Base-by-base conservation (phyloP, 2,329 filamentous ascomycete genomes). In the Neocatenulostroma microsporum region DNA sequence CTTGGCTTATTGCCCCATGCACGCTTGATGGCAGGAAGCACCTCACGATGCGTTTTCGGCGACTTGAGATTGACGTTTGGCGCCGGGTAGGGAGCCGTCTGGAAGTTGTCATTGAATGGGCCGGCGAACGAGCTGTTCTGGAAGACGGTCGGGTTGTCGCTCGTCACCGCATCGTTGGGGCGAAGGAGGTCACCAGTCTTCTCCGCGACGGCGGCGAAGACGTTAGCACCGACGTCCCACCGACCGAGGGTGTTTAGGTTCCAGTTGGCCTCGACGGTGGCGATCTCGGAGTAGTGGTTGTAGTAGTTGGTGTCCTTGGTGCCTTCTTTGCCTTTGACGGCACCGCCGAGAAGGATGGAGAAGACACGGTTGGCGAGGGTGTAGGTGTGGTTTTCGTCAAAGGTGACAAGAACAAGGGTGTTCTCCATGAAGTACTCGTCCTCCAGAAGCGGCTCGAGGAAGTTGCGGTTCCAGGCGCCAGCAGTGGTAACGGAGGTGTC, bases 301-400 rank as follows among this genome's bases (percentile, higher is more conserved):
- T 68, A 68, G 53, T 56, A 88, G 54, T 67, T 74, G 49, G 63
- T 52, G 59, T 93, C 84, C 2, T 67, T 76, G 17, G 81, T 85
- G 38, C 81, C 81, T 27, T 76, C 63, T 1, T 82, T 70, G n/a
- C 72, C 35, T 4, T 66, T 35, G 2, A 93, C 62, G n/a, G 78
- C 80, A 40, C 83, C 83, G 12, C 84, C 85, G 3, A 91, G 64
- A 0, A 91, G 71, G 46, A 91, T 70, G 44, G 68, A 74, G 41
- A 84, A 73, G 35, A 91, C 72, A 26, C 70, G 69, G 70, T 91
- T 91, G 49, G 74, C 72, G 18, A 67, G 62, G 5, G 67, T 60
- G 61, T 87, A 86, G 8, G 73, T 77, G 50, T 80, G 74, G 57
- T 79, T 83, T 64, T 91, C 85, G 46, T 91, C 85, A 53, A 86